These are phyloP conservation scores for Rhizopogon sp. DNA, from an alignment of 768 basidiomycete genomes.

Conservation along the genomic window DNA sequence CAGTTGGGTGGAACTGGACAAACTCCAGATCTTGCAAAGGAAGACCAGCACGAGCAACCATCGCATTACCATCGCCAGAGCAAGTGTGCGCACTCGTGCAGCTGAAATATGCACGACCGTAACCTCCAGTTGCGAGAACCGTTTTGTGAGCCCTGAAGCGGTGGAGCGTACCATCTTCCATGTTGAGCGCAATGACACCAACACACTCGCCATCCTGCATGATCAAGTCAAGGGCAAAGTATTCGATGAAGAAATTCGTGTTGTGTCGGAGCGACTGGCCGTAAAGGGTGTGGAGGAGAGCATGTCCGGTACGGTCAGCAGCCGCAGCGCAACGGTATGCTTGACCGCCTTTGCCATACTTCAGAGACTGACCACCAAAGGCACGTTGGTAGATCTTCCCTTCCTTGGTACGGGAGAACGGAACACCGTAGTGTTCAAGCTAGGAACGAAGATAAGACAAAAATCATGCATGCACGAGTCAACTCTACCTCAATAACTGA, in stretches of 20 bases:
- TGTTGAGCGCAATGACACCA: slow-evolving; percentile 97
- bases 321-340: slow-evolving; percentile 99
- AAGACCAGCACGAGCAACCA: slow-evolving; percentile 95
- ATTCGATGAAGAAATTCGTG: slow-evolving; percentile 99
- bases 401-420: slow-evolving; percentile 97
- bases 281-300: slow-evolving; percentile 96
- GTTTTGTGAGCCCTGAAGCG: slow-evolving; percentile 99
- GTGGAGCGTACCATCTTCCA: slow-evolving; percentile 99
- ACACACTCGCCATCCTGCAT: slow-evolving; percentile 99
- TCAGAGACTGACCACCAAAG: slow-evolving; percentile 95
- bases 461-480: not conserved
- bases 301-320: slow-evolving; percentile 98
- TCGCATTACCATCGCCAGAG: slow-evolving; percentile 97
- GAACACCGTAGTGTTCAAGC: slow-evolving; percentile 98
- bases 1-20: slow-evolving; percentile 99
- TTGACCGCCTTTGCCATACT: slow-evolving; percentile 97
- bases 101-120: slow-evolving; percentile 96
- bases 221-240: slow-evolving; percentile 97
- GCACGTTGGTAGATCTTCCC: slow-evolving; percentile 99
- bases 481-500: slow-evolving; percentile 80
- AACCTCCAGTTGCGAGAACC: slow-evolving; percentile 96
- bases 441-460: slow-evolving; percentile 26
- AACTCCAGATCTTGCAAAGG: slow-evolving; percentile 98
- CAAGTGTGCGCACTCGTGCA: slow-evolving; percentile 99
- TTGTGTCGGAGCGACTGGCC: slow-evolving; percentile 98